Base-by-base conservation (phyloP, 139 green algal genomes). In the Picochlorum costavermella region DNA sequence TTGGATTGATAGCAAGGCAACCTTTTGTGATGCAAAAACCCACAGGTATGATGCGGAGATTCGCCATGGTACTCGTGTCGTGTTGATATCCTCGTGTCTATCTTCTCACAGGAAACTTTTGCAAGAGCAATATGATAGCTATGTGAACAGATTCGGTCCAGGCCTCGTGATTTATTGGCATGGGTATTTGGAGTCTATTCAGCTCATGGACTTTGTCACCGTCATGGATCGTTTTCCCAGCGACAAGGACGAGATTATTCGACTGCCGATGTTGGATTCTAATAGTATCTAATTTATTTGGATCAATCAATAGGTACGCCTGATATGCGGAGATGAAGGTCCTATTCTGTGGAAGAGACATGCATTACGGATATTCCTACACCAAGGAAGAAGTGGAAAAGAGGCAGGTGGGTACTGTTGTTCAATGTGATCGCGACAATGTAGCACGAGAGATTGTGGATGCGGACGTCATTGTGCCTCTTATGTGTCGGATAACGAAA, bases 1-100 rank as follows among this genome's bases (percentile, higher is more conserved):
- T 61, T 96, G 90, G 90, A 91, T 96, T 55, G 90, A 96, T 82
- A 90, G 78, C 85, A 96, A 96, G 76, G 90, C 90, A 12, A 91
- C 82, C 9, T 96, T 96, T 86, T 84, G 87, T 2, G 86, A 95
- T 65, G 75, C 81, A 14, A 68, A 77, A 36, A 28, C n/a, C 17
- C 46, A 53, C 46, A 20, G n/a, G 46, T 53, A 23, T 23, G 46
- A 6, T 53, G 46, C 16, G 20, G 5, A 6, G 17, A 53, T 53
- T 28, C n/a, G n/a, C 81, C 65, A 17, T 86, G 94, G 11, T 40
- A 8, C 8, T 40, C 33, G 33, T 4, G 33, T 40, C 33, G 33
- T 40, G 11, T 40, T 2, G 5, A 40, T 40, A 2, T 40, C 11
- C 33, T 26, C 20, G 8, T 14, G 17, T 53, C 16, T 53, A 49